These are phyloP conservation scores for Skeletonema potamos DNA, from an alignment of 108 stramenopile species.

Conservation along the genomic window DNA sequence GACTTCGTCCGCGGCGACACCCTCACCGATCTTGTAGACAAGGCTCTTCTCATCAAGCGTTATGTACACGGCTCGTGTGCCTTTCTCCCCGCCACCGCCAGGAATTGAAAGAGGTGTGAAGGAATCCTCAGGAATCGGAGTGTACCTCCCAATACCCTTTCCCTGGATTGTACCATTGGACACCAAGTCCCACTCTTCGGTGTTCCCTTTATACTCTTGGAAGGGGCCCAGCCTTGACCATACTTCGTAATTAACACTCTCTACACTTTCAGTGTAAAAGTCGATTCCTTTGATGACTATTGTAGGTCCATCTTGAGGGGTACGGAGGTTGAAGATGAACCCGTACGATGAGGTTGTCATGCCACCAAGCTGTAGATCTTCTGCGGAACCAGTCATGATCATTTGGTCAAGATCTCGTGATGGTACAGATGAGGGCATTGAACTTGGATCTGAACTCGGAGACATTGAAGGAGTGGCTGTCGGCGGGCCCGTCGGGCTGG, in stretches of 20 bases:
- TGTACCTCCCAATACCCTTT: conserved; percentile 8
- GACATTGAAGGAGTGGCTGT: neutral
- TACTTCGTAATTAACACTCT: conserved; percentile 6
- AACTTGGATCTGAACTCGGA: neutral
- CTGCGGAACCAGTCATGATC: neutral
- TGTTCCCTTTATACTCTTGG: neutral
- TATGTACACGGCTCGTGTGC: neutral
- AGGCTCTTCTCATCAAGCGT: neutral
- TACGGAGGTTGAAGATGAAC: conserved; percentile 10
- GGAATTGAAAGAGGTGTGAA: neutral
- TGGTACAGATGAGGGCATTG: neutral
- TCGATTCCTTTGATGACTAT: conserved; percentile 3
- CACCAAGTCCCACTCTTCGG: conserved; percentile 3
- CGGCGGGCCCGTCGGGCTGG: neutral
- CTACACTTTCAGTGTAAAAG: conserved; percentile 13
- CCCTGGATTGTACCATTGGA: conserved; percentile 2
- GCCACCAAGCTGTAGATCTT: conserved; percentile 2
- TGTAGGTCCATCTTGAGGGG: neutral
- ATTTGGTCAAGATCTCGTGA: neutral
- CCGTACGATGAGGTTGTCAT: conserved; percentile 10
- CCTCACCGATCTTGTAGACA: neutral
- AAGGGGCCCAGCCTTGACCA: neutral
- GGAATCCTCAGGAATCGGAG: conserved; percentile 4
- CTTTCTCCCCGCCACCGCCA: neutral
- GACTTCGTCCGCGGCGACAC: neutral